phyloP scores from a whole-genome alignment of 1,284 basidiomycete species.

The Ustilago bromivora region DNA sequence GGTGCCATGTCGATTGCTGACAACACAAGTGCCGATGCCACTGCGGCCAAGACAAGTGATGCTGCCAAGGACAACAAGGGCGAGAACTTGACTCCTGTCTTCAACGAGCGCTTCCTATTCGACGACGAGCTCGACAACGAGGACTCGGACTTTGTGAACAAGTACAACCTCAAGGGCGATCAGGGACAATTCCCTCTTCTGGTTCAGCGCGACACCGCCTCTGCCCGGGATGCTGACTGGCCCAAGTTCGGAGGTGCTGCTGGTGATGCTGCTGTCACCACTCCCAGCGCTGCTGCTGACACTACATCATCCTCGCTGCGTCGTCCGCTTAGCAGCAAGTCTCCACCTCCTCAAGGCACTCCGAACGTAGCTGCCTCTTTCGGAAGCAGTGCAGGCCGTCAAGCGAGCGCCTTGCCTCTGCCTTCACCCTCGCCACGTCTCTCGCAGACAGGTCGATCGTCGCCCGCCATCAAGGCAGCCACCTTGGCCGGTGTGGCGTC shows the following conservation, averaged over 20 bases:
- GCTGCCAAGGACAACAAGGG: constrained; percentile 12
- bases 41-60: background rate
- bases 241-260: constrained; percentile 80
- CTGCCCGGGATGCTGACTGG: constrained; percentile 89
- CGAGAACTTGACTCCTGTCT: constrained; percentile 58
- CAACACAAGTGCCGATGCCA: constrained; percentile 9
- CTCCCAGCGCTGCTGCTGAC: constrained; percentile 10
- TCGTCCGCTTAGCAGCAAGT: constrained; percentile 50
- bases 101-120: constrained; percentile 67
- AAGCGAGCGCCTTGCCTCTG: constrained; percentile 35
- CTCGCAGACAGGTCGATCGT: constrained; percentile 42
- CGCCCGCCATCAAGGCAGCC: constrained; percentile 43
- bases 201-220: constrained; percentile 64
- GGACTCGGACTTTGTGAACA: constrained; percentile 68
- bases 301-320: constrained; percentile 25
- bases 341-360: constrained; percentile 71
- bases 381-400: constrained; percentile 38
- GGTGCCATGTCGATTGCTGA: constrained; percentile 32
- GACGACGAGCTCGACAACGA: constrained; percentile 67
- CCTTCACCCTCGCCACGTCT: constrained; percentile 47
- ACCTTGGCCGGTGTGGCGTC: constrained; percentile 33
- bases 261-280: constrained; percentile 10
- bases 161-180: constrained; percentile 66
- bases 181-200: constrained; percentile 76
- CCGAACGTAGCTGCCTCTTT: constrained; percentile 47